phyloP scores from a whole-genome alignment of 805 yeast species.

The Cyberlindnera bimundalis region DNA sequence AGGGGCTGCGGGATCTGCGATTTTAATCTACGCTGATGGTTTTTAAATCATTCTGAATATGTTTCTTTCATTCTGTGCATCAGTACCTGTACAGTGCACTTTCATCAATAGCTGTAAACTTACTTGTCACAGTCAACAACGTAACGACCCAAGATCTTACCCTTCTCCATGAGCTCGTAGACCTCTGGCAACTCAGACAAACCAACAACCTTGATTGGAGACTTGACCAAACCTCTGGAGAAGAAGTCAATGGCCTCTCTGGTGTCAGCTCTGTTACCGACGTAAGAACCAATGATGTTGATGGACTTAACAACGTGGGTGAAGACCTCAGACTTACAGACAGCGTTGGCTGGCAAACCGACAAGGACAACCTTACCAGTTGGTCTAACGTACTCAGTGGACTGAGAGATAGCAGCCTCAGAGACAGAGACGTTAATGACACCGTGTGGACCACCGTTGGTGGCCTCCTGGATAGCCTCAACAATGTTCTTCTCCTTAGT shows the following conservation, averaged over 20 bases:
- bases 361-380: constrained; percentile 60
- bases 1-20: too few species aligned
- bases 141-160: constrained; percentile 83
- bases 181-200: constrained; percentile 67
- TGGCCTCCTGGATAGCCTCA: constrained; percentile 44
- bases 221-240: constrained; percentile 63
- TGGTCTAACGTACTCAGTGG: constrained; percentile 52
- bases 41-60: constrained; percentile 1
- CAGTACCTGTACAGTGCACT: constrained; percentile 3
- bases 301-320: constrained; percentile 52
- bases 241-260: constrained; percentile 77
- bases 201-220: constrained; percentile 74
- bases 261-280: constrained; percentile 86
- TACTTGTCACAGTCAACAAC: constrained; percentile 19
- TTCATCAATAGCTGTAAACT: not conserved
- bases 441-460: constrained; percentile 70
- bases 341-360: constrained; percentile 63
- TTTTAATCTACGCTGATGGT: not conserved
- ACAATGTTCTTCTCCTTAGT: constrained; percentile 48
- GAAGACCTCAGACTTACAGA: constrained; percentile 49
- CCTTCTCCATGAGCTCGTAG: constrained; percentile 76
- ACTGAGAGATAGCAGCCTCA: constrained; percentile 48
- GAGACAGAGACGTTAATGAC: constrained; percentile 39
- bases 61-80: not conserved
- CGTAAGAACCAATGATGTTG: constrained; percentile 69